Conservation (phyloP, 768 basidiomycete species). For the Hypsizygus marmoreus region DNA sequence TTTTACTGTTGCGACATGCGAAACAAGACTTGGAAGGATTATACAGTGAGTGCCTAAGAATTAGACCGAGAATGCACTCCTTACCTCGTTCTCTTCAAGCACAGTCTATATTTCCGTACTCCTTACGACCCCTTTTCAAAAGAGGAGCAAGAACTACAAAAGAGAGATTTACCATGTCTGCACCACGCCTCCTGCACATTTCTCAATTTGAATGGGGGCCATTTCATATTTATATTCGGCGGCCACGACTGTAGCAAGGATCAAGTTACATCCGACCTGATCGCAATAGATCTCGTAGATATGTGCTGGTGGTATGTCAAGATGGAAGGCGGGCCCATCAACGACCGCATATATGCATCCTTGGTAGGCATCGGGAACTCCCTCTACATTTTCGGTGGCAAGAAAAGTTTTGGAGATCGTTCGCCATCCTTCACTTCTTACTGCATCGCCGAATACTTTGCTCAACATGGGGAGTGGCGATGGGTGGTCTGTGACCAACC, state of each 20-base stretch:
- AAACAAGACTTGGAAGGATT: constrained; percentile 25
- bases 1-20: constrained; percentile 21
- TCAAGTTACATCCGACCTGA: constrained; percentile 8
- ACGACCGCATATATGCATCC: constrained; percentile 20
- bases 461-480: constrained; percentile 1
- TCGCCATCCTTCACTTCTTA: constrained; percentile 2
- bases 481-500: constrained; percentile 15
- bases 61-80: no score
- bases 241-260: constrained; percentile 18
- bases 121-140: constrained; percentile 18
- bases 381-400: constrained; percentile 14
- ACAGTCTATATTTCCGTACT: constrained; percentile 8
- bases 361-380: constrained; percentile 19
- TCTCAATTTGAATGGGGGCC: constrained; percentile 14
- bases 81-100: no score
- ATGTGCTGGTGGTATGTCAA: constrained; percentile 26
- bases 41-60: constrained; percentile 19
- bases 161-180: constrained; percentile 18
- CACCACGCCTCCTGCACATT: constrained; percentile 18
- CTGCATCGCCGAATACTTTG: constrained; percentile 9
- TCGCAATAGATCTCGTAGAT: constrained; percentile 21
- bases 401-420: background rate
- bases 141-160: background rate
- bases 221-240: constrained; percentile 30
- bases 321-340: constrained; percentile 16